Evolutionary conservation across 2,329 filamentous ascomycete species (phyloP).

Genomic region (Ceratocystis eucalypticola): DNA sequence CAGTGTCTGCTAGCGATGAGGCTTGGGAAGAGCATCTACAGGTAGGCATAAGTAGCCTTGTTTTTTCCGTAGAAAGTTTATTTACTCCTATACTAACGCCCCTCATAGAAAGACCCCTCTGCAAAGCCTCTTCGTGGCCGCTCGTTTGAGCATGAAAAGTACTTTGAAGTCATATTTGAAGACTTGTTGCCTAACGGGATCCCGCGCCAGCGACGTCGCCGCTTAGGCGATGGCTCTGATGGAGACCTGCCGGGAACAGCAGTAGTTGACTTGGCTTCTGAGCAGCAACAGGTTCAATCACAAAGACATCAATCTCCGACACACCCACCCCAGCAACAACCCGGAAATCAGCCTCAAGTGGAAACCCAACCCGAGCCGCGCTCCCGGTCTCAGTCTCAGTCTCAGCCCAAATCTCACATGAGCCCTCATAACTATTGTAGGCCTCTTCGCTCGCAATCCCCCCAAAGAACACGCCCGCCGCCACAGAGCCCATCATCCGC

Average conservation of each 20-base stretch:
- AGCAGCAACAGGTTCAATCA: neutral
- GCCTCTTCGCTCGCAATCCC: neutral
- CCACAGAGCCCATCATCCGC: neutral
- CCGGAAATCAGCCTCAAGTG: neutral
- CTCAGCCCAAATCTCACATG: neutral
- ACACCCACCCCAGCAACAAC: neutral
- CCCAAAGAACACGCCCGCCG: neutral
- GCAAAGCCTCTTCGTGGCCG: constrained; percentile 43
- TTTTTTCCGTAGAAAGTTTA: neutral
- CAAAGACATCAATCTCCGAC: constrained; percentile 22
- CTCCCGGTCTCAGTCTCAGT: neutral
- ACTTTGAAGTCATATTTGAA: constrained; percentile 46
- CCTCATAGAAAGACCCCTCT: constrained; percentile 40
- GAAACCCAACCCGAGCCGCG: neutral
- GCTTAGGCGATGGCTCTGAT: neutral
- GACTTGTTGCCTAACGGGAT: constrained; percentile 34
- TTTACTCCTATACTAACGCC: neutral
- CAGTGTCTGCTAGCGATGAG: constrained; percentile 43
- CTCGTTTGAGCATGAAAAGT: constrained; percentile 47
- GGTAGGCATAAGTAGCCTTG: constrained; percentile 29
- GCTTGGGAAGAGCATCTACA: constrained; percentile 45
- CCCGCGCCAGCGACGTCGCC: constrained; percentile 15
- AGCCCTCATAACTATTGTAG: neutral
- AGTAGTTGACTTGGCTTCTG: neutral
- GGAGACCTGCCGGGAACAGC: neutral